These are phyloP conservation scores for Emergomyces pasteurianus DNA, from an alignment of 2,329 filamentous ascomycete species.

Conservation along the genomic window DNA sequence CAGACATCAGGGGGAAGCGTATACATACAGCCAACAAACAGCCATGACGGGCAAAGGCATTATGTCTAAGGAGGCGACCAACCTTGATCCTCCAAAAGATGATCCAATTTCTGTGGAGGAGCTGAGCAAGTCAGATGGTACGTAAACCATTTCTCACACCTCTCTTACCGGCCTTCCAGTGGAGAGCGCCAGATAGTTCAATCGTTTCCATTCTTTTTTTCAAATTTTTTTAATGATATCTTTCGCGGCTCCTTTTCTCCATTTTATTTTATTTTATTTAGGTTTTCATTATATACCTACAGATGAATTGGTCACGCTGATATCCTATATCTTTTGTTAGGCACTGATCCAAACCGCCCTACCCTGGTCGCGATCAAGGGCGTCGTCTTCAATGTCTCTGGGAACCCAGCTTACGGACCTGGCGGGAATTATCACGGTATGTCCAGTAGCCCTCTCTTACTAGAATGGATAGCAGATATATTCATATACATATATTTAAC, in stretches of 20 bases:
- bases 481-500: not conserved
- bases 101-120: slow-evolving; percentile 74
- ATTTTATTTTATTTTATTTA: not conserved
- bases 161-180: not conserved
- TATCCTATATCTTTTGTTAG: slow-evolving; percentile 5
- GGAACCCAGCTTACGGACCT: slow-evolving; percentile 74
- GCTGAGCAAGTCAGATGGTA: slow-evolving; percentile 73
- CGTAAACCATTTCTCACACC: slow-evolving; percentile 17
- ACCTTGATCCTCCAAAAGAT: slow-evolving; percentile 70
- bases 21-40: not conserved
- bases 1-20: not conserved
- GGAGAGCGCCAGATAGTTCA: not conserved
- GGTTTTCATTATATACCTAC: not conserved
- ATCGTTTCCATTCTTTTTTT: not conserved
- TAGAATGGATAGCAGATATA: not conserved
- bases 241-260: not conserved
- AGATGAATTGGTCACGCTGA: not conserved
- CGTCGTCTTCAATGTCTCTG: slow-evolving; percentile 85
- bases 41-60: slow-evolving; percentile 9
- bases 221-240: not conserved
- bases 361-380: slow-evolving; percentile 62
- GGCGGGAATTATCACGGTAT: slow-evolving; percentile 77
- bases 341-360: slow-evolving; percentile 23
- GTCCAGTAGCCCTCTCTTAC: slow-evolving; percentile 13
- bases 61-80: slow-evolving; percentile 12